phyloP scores from a whole-genome alignment of 2,329 filamentous ascomycete species.

The Calonectria pseudoturangicola region DNA sequence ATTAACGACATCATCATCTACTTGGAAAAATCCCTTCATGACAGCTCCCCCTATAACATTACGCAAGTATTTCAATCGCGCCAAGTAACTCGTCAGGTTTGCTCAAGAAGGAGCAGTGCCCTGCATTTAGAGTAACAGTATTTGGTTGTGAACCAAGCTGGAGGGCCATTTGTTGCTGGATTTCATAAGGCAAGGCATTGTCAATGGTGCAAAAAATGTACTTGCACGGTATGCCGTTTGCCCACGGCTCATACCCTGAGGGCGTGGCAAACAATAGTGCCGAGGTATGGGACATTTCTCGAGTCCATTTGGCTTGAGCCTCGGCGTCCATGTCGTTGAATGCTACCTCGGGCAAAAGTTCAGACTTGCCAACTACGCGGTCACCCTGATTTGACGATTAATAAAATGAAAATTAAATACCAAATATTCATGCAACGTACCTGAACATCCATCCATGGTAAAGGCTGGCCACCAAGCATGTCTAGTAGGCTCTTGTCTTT shows the following conservation, averaged over 20 bases:
- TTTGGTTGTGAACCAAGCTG: background rate
- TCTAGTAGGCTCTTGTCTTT: conserved; percentile 8
- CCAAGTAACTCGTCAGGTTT: background rate
- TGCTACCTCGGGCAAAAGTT: background rate
- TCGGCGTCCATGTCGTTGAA: conserved; percentile 17
- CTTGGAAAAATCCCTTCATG: background rate
- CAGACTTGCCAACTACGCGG: background rate
- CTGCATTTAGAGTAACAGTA: background rate
- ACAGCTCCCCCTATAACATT: background rate
- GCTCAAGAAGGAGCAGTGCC: conserved; percentile 2
- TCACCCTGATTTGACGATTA: background rate
- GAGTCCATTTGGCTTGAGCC: background rate
- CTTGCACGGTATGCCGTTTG: conserved; percentile 1
- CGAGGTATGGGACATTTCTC: conserved; percentile 10
- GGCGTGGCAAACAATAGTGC: conserved; percentile 3
- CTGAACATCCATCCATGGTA: conserved; percentile 16
- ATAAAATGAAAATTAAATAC: no score
- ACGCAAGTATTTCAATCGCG: background rate
- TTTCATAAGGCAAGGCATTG: conserved; percentile 7
- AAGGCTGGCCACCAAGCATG: conserved; percentile 15
- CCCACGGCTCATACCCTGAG: conserved; percentile 7
- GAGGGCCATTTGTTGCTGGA: conserved; percentile 13
- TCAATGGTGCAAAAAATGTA: conserved; percentile 20
- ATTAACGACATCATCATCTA: background rate
- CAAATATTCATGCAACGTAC: background rate